phyloP scores from a whole-genome alignment of 176 grass and related monocot genomes.

The Eleusine coracana region DNA sequence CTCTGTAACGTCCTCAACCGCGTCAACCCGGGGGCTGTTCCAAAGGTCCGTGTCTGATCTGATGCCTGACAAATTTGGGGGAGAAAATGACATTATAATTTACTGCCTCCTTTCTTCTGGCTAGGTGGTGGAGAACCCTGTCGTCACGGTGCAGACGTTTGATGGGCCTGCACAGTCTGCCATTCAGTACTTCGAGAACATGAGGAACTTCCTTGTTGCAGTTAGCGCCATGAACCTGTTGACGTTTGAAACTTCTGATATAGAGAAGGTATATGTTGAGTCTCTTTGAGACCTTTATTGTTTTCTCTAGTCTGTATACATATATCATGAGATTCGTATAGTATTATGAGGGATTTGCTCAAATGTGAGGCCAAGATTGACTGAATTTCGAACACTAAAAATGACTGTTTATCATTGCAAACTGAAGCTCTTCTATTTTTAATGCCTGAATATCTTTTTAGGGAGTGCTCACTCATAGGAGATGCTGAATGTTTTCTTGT shows the following conservation, averaged over 20 bases:
- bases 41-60: slow-evolving; percentile 53
- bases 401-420: too few relatives aligned
- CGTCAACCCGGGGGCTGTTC: slow-evolving; percentile 72
- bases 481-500: neutral
- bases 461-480: neutral
- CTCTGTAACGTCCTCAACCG: slow-evolving; percentile 89
- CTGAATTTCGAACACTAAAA: neutral
- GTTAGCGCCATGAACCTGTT: slow-evolving; percentile 75
- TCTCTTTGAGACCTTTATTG: neutral
- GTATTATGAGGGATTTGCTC: neutral
- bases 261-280: slow-evolving; percentile 60
- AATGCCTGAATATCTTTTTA: neutral
- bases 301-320: neutral
- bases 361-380: neutral
- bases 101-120: neutral
- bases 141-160: slow-evolving; percentile 51
- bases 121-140: slow-evolving; percentile 81
- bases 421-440: too few relatives aligned
- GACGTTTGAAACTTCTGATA: slow-evolving; percentile 80
- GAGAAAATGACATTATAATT: neutral
- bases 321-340: neutral
- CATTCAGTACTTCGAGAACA: slow-evolving; percentile 93
- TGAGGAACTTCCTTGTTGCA: slow-evolving; percentile 84
- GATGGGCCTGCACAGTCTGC: slow-evolving; percentile 84
- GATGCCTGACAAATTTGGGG: neutral